Base-by-base conservation (phyloP, 2,329 filamentous ascomycete genomes). In the Fusarium neocosmosporiellum region DNA sequence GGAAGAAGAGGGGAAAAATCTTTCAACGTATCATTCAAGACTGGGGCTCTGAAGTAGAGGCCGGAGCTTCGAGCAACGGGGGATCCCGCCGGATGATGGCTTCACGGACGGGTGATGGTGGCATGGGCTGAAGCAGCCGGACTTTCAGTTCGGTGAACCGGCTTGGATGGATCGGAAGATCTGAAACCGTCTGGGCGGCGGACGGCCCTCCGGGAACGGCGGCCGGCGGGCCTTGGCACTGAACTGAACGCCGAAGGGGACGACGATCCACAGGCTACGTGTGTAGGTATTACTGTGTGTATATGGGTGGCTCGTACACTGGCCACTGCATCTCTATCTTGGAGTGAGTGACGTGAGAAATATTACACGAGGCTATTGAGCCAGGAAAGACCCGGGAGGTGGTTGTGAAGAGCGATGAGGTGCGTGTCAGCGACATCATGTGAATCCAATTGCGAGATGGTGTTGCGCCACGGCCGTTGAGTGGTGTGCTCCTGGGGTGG, bases 401-500 rank as follows among this genome's bases (percentile, higher is more conserved):
- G 36, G 59, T 33, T 61, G 58, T 22, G 33, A 37, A 57, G 24
- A 59, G 22, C 36, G 68, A 74, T 74, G 62, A 70, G 69, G 59
- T 59, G 71, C 71, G 66, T 74, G 63, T 63, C 66, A 65, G 66
- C 63, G 54, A 60, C 58, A 74, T 74, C 69, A 72, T 74, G 72
- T 74, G 72, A 74, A 74, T 48, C 43, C 24, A 48, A 48, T 70
- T 54, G n/a, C 34, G 24, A 65, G 63, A 60, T 72, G 59, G 66
- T 72, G 72, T 65, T 74, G 63, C 59, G 58, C 66, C 66, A 70
- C 70, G 39, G 29, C 59, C 24, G 36, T 48, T 43, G 10, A 69
- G 64, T 74, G 71, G 71, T 73, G 71, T 71, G 64, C 39, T 48
- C 37, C 43, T 24, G 59, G 54, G 36, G 22, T 29, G 24, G 37